Base-by-base conservation (phyloP, 768 basidiomycete species). In the Tephrocybe sp. region DNA sequence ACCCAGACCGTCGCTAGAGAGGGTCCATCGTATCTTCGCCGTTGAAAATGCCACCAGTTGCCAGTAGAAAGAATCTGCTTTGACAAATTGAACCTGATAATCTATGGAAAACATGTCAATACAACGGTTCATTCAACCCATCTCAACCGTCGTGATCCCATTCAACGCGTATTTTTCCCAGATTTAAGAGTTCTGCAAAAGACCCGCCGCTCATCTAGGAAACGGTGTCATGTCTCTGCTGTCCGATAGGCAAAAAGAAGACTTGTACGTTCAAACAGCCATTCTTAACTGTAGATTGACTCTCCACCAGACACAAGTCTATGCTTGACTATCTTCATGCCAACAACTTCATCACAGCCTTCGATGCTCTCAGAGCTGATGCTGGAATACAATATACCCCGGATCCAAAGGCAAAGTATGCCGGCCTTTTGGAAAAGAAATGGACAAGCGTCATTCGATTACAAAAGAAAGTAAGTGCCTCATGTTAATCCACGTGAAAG, bases 371-470 rank as follows among this genome's bases (percentile, higher is more conserved):
- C 53, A 81, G 78, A 61, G 63, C 71, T 34, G 79, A 83, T 51
- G 67, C 76, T 25, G 74, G 76, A 48, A 62, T 77, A 22, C 81
- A 84, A 52, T 89, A 87, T 64, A 75, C 77, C 3, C 89, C 88
- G 13, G 93, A 95, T 73, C 83, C 91, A 19, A 92, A 89, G 64
- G 83, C 91, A 43, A 88, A 90, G 65, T 87, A 84, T 60, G 83
- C 84, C 1, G 94, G 93, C 1, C 70, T 97, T 49, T 70, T 97
- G 52, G 94, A 92, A 74, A 95, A 95, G 84, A 97, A 97, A 69
- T 97, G 94, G 94, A 95, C 91, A 42, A 91, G 88, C 62, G 92
- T 97, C 27, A 94, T 97, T 50, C 80, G 94, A 57, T 69, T 97
- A 64, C 94, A 97, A 74, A 91, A 94, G 78, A 95, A 94, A 84